These are phyloP conservation scores for Hansenula anomala DNA, from an alignment of 1,139 yeast species.

Conservation along the genomic window DNA sequence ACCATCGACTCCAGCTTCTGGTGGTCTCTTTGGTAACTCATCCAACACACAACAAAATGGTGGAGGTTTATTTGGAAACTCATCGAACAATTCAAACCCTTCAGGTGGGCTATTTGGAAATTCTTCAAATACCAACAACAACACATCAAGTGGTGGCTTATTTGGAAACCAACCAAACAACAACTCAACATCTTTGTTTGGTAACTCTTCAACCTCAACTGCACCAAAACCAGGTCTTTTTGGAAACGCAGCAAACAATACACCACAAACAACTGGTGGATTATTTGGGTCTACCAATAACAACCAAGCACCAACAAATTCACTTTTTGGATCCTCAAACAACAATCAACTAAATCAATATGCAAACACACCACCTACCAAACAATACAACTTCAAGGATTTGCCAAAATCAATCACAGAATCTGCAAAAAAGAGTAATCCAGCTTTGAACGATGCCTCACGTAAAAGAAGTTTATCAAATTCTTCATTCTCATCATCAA, in stretches of 20 bases:
- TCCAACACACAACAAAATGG: constrained; percentile 8
- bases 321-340: constrained; percentile 20
- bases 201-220: constrained; percentile 3
- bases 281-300: constrained; percentile 7
- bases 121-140: background rate
- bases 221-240: constrained; percentile 10
- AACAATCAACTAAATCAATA: constrained; percentile 8
- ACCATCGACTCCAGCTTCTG: constrained; percentile 2
- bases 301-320: background rate
- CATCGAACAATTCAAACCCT: constrained; percentile 1
- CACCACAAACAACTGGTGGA: constrained; percentile 4
- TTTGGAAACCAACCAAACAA: constrained; percentile 12
- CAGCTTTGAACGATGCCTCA: constrained; percentile 3
- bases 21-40: constrained; percentile 8
- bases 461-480: constrained; percentile 21
- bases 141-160: constrained; percentile 4
- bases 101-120: constrained; percentile 26
- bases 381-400: constrained; percentile 24
- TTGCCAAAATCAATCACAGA: constrained; percentile 35
- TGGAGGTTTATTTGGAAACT: background rate
- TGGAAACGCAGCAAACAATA: constrained; percentile 5
- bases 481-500: constrained; percentile 9
- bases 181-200: no score
- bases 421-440: constrained; percentile 16
- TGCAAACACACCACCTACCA: constrained; percentile 12